Evolutionary conservation across 2,329 filamentous ascomycete species (phyloP).

Genomic region (Hypoxylon sp.): DNA sequence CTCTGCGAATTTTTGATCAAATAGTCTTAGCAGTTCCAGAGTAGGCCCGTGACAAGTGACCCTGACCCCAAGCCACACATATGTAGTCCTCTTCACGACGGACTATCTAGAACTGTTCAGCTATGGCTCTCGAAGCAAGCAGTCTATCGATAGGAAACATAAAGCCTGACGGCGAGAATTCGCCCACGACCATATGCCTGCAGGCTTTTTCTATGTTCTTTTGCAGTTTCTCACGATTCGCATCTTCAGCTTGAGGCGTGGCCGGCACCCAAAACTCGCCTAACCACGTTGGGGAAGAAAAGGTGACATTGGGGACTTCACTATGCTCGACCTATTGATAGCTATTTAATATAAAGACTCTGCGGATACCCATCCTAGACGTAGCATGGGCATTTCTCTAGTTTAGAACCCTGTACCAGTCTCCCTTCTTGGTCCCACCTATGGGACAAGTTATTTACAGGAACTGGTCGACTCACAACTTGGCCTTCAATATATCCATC

Average conservation of each 20-base stretch:
- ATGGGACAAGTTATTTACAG: not conserved
- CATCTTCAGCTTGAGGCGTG: not conserved
- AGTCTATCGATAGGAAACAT: slow-evolving; percentile 9
- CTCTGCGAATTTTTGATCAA: too few relatives aligned
- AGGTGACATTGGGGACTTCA: not conserved
- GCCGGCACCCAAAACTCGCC: not conserved
- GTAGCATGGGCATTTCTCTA: not conserved
- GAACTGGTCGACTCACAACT: not conserved
- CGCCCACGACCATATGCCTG: not conserved
- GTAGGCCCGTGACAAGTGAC: slow-evolving; percentile 7
- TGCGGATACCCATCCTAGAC: not conserved
- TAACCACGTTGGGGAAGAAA: not conserved
- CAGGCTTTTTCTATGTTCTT: not conserved
- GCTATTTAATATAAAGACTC: not conserved
- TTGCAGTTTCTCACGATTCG: not conserved
- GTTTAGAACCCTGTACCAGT: not conserved
- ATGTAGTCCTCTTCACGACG: slow-evolving; percentile 7
- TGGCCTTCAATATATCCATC: not conserved
- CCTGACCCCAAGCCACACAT: slow-evolving; percentile 16
- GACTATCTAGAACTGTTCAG: slow-evolving; percentile 16
- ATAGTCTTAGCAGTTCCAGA: slow-evolving; percentile 9
- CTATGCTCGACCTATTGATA: slow-evolving; percentile 3
- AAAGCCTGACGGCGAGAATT: not conserved
- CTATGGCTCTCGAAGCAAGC: slow-evolving; percentile 11
- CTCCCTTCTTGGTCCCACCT: not conserved